These are phyloP conservation scores for Nitzschia palea DNA, from an alignment of 108 stramenopile species.

Conservation along the genomic window DNA sequence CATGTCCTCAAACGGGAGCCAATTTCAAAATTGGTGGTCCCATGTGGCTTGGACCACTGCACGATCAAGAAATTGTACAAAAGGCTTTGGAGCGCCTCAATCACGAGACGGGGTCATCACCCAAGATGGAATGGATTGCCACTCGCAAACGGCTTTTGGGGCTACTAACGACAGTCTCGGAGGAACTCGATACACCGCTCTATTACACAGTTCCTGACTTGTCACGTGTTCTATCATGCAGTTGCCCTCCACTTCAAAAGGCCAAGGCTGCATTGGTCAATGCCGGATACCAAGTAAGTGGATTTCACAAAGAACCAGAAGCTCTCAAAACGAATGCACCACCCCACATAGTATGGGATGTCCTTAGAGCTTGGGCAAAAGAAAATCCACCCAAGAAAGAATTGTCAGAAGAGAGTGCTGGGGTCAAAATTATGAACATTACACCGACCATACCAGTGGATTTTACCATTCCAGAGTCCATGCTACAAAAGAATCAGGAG, in stretches of 20 bases:
- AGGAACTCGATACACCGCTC: constrained; percentile 95
- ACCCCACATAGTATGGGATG: constrained; percentile 89
- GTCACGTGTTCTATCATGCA: constrained; percentile 63
- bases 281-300: constrained; percentile 91
- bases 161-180: constrained; percentile 86
- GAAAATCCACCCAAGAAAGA: constrained; percentile 84
- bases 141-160: constrained; percentile 75
- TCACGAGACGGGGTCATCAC: constrained; percentile 39
- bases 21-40: constrained; percentile 93
- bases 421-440: constrained; percentile 68
- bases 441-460: constrained; percentile 67
- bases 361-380: constrained; percentile 89
- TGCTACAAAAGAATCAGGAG: constrained; percentile 9
- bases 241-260: constrained; percentile 67
- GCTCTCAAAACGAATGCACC: constrained; percentile 97
- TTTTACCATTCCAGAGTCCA: constrained; percentile 43
- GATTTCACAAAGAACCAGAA: constrained; percentile 92
- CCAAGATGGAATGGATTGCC: constrained; percentile 47
- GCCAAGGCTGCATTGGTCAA: constrained; percentile 87
- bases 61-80: constrained; percentile 83
- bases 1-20: constrained; percentile 71
- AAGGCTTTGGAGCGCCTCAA: constrained; percentile 68
- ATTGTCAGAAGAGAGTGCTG: constrained; percentile 43
- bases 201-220: constrained; percentile 88
- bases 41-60: constrained; percentile 93